Conservation (phyloP, 345 rosid species). For the Eucalyptus caleyi region DNA sequence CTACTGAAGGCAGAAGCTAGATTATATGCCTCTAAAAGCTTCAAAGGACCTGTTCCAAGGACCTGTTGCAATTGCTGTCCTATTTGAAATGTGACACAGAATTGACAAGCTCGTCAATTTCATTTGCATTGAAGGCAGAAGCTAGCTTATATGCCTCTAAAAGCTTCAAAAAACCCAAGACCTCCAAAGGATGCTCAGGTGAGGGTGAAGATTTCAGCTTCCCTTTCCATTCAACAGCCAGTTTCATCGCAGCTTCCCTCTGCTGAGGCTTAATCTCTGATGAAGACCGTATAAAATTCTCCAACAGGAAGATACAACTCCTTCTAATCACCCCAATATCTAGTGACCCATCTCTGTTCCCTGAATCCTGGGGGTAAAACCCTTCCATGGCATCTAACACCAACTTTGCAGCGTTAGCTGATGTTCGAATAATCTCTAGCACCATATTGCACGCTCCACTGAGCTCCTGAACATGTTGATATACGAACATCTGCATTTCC, state of each 20-base stretch:
- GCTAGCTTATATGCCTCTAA: slow-evolving; percentile 23
- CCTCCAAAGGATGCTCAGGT: slow-evolving; percentile 11
- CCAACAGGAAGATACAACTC: slow-evolving; percentile 24
- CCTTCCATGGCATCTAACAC: slow-evolving; percentile 36
- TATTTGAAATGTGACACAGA: background rate
- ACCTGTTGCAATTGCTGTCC: slow-evolving; percentile 2
- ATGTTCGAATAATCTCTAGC: background rate
- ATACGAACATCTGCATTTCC: slow-evolving; percentile 22
- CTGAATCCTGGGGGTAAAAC: slow-evolving; percentile 10
- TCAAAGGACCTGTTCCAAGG: background rate
- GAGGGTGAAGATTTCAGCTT: background rate
- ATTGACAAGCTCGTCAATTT: slow-evolving; percentile 9
- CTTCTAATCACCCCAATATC: slow-evolving; percentile 11
- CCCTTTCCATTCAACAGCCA: slow-evolving; percentile 23
- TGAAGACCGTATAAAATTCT: slow-evolving; percentile 18
- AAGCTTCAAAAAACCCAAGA: slow-evolving; percentile 18
- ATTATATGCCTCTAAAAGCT: no score
- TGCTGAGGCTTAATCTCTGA: slow-evolving; percentile 5
- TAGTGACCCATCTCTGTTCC: background rate
- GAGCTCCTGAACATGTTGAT: slow-evolving; percentile 7
- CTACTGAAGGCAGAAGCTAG: background rate
- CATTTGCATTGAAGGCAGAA: slow-evolving; percentile 7
- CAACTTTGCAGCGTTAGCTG: slow-evolving; percentile 36
- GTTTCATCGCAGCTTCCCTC: slow-evolving; percentile 13
- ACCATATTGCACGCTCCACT: slow-evolving; percentile 8